Conservation (phyloP, 208 protist genomes). For the Leishmania mexicana region DNA sequence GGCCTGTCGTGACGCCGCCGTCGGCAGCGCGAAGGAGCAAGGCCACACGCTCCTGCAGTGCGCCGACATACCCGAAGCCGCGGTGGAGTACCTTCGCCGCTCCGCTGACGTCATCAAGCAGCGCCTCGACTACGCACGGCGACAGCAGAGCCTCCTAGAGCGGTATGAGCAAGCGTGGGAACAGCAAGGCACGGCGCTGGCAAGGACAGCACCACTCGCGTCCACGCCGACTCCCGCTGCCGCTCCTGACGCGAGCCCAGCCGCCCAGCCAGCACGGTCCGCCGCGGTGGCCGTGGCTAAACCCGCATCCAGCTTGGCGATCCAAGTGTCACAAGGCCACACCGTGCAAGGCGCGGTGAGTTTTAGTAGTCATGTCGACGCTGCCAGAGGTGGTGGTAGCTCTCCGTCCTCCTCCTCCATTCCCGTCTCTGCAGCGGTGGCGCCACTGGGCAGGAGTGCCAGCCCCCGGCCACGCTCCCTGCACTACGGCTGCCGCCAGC, state of each 20-base stretch:
- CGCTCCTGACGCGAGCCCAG: not conserved
- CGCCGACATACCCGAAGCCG: conserved; percentile 23
- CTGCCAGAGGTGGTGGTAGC: not conserved
- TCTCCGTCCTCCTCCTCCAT: not conserved
- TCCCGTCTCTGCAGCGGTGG: not conserved
- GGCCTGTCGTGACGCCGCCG: not conserved
- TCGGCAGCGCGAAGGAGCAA: conserved; percentile 16
- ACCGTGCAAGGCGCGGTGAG: not conserved
- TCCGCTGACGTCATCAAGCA: conserved; percentile 13
- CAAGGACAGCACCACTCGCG: not conserved
- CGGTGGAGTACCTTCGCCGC: conserved; percentile 34
- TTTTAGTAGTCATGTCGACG: not conserved
- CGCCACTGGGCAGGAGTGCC: conserved; percentile 12
- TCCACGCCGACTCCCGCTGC: not conserved
- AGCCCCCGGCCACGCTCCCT: conserved; percentile 22
- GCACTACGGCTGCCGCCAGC: conserved; percentile 27
- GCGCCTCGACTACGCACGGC: conserved; percentile 30
- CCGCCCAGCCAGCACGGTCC: not conserved
- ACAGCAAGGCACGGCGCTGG: not conserved
- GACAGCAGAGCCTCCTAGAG: conserved; percentile 9
- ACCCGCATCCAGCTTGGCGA: not conserved
- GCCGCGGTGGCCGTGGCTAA: not conserved
- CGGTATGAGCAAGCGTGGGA: conserved; percentile 19
- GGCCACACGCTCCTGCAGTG: conserved; percentile 28
- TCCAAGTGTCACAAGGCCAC: not conserved